A percentile compares a stretch with the other conserved stretches of the same genome.
Evolutionary conservation across 306 rosid genomes (phyloP).

Genomic region (Psophocarpus tetragonolobus): DNA sequence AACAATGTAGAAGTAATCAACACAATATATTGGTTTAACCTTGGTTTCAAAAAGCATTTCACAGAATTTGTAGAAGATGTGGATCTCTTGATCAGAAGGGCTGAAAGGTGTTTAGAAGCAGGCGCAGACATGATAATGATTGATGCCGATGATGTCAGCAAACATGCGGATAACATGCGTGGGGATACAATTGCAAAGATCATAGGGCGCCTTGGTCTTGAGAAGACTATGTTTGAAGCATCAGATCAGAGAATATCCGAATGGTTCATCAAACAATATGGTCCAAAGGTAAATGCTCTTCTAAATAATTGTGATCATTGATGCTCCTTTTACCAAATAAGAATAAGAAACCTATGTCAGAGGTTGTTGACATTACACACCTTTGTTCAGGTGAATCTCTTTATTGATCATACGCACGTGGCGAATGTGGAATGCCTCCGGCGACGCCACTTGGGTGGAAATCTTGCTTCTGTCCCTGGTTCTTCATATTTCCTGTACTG

Average conservation of each 20-base stretch:
- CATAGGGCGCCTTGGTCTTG: constrained; percentile 91
- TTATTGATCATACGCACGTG: constrained; percentile 82
- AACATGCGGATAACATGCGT: constrained; percentile 61
- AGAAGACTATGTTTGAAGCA: constrained; percentile 93
- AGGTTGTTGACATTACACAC: not conserved
- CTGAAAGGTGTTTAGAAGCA: constrained; percentile 95
- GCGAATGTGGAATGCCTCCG: constrained; percentile 91
- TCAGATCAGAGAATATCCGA: constrained; percentile 76
- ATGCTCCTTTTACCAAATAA: not conserved
- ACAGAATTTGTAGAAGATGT: constrained; percentile 90
- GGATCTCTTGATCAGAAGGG: constrained; percentile 80
- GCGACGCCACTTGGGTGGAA: constrained; percentile 75
- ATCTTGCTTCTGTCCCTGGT: constrained; percentile 72
- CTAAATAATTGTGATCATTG: not conserved
- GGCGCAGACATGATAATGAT: constrained; percentile 97
- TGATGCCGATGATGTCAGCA: constrained; percentile 74
- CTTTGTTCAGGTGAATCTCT: constrained; percentile 81
- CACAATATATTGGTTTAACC: not conserved
- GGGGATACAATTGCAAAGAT: constrained; percentile 80
- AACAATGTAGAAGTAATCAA: constrained; percentile 4
- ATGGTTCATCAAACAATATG: constrained; percentile 88
- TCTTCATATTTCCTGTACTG: constrained; percentile 60
- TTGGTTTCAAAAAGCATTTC: not conserved
- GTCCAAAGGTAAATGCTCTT: constrained; percentile 65
- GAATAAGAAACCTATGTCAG: not conserved